Evolutionary conservation across 2,329 filamentous ascomycete genomes (phyloP).

Genomic region (Atkinsonella hypoxylon): DNA sequence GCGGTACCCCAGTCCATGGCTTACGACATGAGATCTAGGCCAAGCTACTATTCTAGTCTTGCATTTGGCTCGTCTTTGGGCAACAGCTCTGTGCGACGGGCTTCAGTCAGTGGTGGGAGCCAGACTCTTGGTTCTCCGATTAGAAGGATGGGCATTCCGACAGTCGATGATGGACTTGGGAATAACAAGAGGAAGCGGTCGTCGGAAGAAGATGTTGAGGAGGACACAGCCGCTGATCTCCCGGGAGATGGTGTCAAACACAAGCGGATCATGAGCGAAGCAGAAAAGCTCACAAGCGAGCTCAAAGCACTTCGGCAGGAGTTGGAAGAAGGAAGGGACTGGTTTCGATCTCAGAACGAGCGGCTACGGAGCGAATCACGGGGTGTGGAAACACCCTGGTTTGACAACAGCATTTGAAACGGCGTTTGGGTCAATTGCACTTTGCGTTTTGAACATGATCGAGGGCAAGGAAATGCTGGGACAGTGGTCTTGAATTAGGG

Average conservation of each 20-base stretch:
- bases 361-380: conserved; percentile 26
- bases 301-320: conserved; percentile 30
- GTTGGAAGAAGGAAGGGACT: conserved; percentile 33
- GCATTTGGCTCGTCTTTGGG: background rate
- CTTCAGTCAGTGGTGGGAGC: conserved; percentile 1
- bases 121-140: background rate
- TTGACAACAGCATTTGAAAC: conserved; percentile 18
- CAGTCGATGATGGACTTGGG: conserved; percentile 1
- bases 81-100: background rate
- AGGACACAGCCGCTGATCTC: conserved; percentile 5
- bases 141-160: conserved; percentile 2
- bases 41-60: background rate
- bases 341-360: conserved; percentile 34
- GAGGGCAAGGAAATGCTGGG: background rate
- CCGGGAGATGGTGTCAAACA: conserved; percentile 16
- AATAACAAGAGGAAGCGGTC: conserved; percentile 22
- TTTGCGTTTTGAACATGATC: background rate
- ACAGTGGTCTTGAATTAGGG: background rate
- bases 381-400: conserved; percentile 21
- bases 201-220: conserved; percentile 18
- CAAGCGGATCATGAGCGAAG: conserved; percentile 31
- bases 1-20: conserved; percentile 40
- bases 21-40: conserved; percentile 22
- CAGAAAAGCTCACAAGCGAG: conserved; percentile 27
- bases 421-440: conserved; percentile 3